Conservation (phyloP, 768 basidiomycete genomes). For the Tylopilus rubrobrunneus region DNA sequence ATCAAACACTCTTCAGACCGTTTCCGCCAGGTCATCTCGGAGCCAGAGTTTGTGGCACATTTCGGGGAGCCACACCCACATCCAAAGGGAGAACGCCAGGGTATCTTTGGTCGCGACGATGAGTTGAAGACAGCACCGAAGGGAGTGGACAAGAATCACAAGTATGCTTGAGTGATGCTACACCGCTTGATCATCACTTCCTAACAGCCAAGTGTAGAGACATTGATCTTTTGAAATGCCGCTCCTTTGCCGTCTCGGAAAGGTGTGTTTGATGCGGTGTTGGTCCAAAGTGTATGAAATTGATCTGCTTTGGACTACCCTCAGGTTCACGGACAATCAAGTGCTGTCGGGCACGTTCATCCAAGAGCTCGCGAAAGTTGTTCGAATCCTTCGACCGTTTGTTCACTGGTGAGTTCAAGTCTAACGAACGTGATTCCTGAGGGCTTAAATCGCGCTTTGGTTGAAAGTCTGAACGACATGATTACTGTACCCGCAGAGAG, state of each 20-base stretch:
- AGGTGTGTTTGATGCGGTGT: constrained; percentile 36
- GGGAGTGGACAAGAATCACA: constrained; percentile 79
- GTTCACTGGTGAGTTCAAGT: constrained; percentile 61
- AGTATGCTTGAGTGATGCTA: constrained; percentile 37
- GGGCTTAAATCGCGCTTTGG: background rate
- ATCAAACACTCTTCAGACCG: constrained; percentile 57
- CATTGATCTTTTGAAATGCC: constrained; percentile 87
- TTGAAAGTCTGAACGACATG: constrained; percentile 62
- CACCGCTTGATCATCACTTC: background rate
- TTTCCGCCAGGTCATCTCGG: constrained; percentile 64
- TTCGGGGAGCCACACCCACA: constrained; percentile 71
- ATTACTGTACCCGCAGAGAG: constrained; percentile 49
- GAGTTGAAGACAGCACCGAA: constrained; percentile 91
- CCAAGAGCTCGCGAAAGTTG: constrained; percentile 53
- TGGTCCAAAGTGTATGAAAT: background rate
- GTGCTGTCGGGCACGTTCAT: constrained; percentile 65
- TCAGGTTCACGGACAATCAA: constrained; percentile 71
- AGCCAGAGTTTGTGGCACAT: constrained; percentile 64
- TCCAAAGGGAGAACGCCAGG: constrained; percentile 60
- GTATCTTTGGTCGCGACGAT: constrained; percentile 84
- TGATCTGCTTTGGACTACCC: constrained; percentile 14
- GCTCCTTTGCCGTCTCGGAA: constrained; percentile 68
- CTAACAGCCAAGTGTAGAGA: constrained; percentile 45
- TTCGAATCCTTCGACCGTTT: constrained; percentile 61
- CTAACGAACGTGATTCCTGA: background rate